Conservation (phyloP, 768 basidiomycete genomes). For the Lentinula guzmanii region DNA sequence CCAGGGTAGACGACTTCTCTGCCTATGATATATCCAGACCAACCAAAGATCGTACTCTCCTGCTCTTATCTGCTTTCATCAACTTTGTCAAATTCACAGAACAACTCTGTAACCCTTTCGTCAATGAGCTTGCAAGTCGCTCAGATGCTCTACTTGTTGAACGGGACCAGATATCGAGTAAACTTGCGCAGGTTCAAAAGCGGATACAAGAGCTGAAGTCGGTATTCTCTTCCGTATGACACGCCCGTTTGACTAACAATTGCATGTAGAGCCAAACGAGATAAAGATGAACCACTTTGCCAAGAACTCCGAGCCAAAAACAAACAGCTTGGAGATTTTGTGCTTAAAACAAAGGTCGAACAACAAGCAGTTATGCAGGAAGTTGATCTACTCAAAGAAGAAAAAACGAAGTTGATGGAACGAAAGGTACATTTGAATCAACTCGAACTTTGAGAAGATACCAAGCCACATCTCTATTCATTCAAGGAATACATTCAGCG, state of each 20-base stretch:
- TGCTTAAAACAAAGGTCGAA: conserved; percentile 65
- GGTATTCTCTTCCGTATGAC: conserved; percentile 14
- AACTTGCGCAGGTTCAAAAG: conserved; percentile 42
- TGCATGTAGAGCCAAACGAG: conserved; percentile 47
- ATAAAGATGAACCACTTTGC: conserved; percentile 65
- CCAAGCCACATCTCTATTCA: neutral
- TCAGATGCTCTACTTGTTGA: conserved; percentile 54
- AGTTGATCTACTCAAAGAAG: conserved; percentile 65
- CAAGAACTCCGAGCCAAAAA: conserved; percentile 58
- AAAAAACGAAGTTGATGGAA: conserved; percentile 57
- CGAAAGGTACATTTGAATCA: conserved; percentile 44
- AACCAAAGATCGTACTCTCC: conserved; percentile 66
- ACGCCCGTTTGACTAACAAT: neutral
- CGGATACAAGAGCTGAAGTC: conserved; percentile 55
- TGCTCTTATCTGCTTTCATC: conserved; percentile 81
- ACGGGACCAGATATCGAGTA: conserved; percentile 49
- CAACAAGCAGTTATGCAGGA: conserved; percentile 56
- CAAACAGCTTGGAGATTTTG: conserved; percentile 49
- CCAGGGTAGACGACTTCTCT: conserved; percentile 72
- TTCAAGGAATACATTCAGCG: conserved; percentile 54
- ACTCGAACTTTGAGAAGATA: neutral
- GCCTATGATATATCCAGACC: conserved; percentile 70
- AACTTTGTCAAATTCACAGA: conserved; percentile 91
- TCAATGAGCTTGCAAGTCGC: conserved; percentile 54
- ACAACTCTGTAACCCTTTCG: conserved; percentile 56